phyloP scores from a whole-genome alignment of 1,139 yeast genomes.

The Wickerhamiella pararugosa region DNA sequence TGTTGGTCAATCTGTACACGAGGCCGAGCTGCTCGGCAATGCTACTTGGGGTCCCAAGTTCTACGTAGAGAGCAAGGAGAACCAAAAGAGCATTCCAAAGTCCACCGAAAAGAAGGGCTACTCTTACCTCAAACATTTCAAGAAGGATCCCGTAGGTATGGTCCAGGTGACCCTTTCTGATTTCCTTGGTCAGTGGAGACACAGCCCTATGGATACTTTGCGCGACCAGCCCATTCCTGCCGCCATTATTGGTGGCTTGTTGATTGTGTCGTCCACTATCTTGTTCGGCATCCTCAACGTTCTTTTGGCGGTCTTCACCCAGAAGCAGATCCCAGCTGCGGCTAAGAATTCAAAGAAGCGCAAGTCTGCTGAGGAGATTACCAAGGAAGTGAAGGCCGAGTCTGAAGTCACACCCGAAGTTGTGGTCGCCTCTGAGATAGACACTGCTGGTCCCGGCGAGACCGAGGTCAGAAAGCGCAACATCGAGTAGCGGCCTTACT shows the following conservation, averaged over 20 bases:
- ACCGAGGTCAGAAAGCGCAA: conserved; percentile 3
- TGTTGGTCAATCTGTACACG: conserved; percentile 64
- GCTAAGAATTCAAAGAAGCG: conserved; percentile 13
- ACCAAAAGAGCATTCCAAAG: conserved; percentile 22
- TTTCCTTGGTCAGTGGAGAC: conserved; percentile 22
- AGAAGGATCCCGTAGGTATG: conserved; percentile 25
- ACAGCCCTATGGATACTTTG: conserved; percentile 23
- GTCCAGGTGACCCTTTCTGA: conserved; percentile 19
- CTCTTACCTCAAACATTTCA: conserved; percentile 21
- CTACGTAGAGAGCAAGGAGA: conserved; percentile 34
- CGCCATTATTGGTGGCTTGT: conserved; percentile 14
- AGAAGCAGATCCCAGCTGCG: conserved; percentile 12
- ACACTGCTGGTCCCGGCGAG: conserved; percentile 1
- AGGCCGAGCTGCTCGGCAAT: conserved; percentile 76
- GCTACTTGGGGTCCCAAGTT: conserved; percentile 51
- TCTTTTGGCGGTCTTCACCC: conserved; percentile 13
- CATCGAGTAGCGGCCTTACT: too few species aligned
- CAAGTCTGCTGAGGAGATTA: background rate
- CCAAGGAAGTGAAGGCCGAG: conserved; percentile 6
- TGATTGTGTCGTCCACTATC: conserved; percentile 15
- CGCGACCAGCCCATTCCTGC: conserved; percentile 25
- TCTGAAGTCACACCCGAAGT: conserved; percentile 8
- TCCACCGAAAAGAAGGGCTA: conserved; percentile 13
- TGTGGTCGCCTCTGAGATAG: conserved; percentile 8
- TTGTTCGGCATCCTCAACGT: conserved; percentile 19